A percentile compares a stretch with the other conserved stretches of the same genome.
These are phyloP conservation scores for Musa itinerans DNA, from an alignment of 176 grass and related monocot genomes.

Conservation along the genomic window DNA sequence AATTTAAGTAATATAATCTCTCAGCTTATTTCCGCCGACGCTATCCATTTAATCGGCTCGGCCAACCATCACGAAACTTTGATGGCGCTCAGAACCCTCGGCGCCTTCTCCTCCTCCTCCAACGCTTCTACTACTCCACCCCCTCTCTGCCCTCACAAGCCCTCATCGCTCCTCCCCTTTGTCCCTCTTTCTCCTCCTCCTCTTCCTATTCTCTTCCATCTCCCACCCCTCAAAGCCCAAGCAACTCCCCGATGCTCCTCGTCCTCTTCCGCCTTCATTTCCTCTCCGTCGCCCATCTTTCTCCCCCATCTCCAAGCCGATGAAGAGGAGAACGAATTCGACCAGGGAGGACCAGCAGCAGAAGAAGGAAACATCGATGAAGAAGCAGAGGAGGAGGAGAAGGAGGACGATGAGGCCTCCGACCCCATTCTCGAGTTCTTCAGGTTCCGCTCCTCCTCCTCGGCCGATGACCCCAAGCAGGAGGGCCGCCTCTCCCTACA, in stretches of 20 bases:
- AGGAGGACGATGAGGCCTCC: slow-evolving; percentile 3
- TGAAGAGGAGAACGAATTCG: neutral
- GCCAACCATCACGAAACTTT: neutral
- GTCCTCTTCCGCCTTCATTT: neutral
- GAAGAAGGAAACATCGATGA: neutral
- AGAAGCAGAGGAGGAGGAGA: neutral
- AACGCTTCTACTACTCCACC: neutral
- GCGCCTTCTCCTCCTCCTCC: neutral
- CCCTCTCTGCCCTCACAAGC: neutral
- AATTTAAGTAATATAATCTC: too few relatives aligned
- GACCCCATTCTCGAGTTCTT: slow-evolving; percentile 19
- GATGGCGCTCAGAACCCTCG: neutral
- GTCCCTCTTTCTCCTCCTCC: neutral
- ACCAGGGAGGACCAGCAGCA: neutral
- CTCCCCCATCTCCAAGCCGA: slow-evolving; percentile 25
- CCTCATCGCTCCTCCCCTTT: neutral
- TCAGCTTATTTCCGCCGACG: neutral
- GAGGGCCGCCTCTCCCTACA: slow-evolving; percentile 25
- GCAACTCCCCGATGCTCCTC: neutral
- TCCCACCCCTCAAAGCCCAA: neutral
- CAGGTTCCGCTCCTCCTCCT: neutral
- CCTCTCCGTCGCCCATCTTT: slow-evolving; percentile 19
- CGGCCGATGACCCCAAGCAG: slow-evolving; percentile 3
- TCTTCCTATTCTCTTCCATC: neutral
- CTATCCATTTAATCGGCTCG: neutral